Evolutionary conservation across 768 basidiomycete species (phyloP).

Genomic region (Podaxis pistillaris): DNA sequence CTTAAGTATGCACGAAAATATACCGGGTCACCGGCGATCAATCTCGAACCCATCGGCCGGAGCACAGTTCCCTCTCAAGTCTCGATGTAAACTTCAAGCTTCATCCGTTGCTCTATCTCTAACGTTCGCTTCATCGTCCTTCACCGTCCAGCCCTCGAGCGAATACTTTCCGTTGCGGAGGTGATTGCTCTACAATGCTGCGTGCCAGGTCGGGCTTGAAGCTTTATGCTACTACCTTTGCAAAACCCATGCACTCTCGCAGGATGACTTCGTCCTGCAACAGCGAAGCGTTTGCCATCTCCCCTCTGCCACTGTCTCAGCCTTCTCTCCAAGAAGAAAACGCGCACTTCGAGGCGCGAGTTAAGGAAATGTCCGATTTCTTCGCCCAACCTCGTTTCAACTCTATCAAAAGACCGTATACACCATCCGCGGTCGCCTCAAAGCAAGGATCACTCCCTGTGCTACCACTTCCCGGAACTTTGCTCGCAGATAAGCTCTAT

Average conservation of each 20-base stretch:
- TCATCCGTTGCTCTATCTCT: background rate
- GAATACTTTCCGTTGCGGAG: background rate
- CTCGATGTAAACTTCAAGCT: background rate
- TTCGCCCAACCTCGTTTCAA: slow-evolving; percentile 75
- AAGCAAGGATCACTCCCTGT: slow-evolving; percentile 89
- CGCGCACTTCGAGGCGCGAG: slow-evolving; percentile 56
- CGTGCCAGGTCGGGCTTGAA: slow-evolving; percentile 3
- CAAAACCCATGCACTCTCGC: background rate
- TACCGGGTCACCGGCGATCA: slow-evolving; percentile 11
- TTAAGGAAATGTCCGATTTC: slow-evolving; percentile 67
- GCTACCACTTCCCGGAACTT: slow-evolving; percentile 67
- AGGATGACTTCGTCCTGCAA: slow-evolving; percentile 23
- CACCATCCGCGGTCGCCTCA: slow-evolving; percentile 74
- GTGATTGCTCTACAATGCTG: slow-evolving; percentile 5
- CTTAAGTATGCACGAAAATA: no score
- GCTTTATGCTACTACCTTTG: background rate
- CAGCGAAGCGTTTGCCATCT: slow-evolving; percentile 30
- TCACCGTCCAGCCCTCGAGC: background rate
- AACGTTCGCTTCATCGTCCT: background rate
- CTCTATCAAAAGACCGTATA: slow-evolving; percentile 74
- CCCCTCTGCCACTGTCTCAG: slow-evolving; percentile 52
- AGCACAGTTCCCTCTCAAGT: background rate
- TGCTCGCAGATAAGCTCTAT: slow-evolving; percentile 88
- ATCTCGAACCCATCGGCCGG: background rate
- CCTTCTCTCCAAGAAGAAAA: slow-evolving; percentile 59